These are phyloP conservation scores for Erodium texanum DNA, from an alignment of 441 rosid species.

Conservation along the genomic window DNA sequence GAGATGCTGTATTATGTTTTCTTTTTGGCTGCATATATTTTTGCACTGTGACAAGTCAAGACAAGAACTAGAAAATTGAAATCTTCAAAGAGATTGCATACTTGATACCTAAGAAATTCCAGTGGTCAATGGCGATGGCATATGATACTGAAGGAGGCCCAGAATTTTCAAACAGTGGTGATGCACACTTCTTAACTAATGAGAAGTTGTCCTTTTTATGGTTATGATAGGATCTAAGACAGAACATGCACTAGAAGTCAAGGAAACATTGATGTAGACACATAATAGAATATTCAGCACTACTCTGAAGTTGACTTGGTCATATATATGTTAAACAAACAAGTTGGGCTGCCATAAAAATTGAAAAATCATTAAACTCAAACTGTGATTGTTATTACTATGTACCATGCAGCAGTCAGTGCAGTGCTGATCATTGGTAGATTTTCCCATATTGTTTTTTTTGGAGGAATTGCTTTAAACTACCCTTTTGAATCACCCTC, in stretches of 20 bases:
- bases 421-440: no score
- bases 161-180: neutral
- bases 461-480: no score
- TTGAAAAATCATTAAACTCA: no score
- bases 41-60: neutral
- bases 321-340: no score
- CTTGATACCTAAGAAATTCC: neutral
- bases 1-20: no score
- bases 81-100: neutral
- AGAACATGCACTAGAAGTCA: no score
- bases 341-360: no score
- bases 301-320: neutral
- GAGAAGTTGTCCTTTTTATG: neutral
- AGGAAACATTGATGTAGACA: neutral
- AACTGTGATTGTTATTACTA: no score
- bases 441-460: no score
- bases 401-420: no score
- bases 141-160: neutral
- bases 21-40: no score
- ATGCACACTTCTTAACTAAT: neutral
- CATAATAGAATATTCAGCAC: neutral
- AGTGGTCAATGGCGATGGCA: neutral
- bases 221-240: neutral
- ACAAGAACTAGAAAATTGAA: neutral
- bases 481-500: no score